These are phyloP conservation scores for Rhodomyrtus tomentosa DNA, from an alignment of 345 rosid species.

Conservation along the genomic window DNA sequence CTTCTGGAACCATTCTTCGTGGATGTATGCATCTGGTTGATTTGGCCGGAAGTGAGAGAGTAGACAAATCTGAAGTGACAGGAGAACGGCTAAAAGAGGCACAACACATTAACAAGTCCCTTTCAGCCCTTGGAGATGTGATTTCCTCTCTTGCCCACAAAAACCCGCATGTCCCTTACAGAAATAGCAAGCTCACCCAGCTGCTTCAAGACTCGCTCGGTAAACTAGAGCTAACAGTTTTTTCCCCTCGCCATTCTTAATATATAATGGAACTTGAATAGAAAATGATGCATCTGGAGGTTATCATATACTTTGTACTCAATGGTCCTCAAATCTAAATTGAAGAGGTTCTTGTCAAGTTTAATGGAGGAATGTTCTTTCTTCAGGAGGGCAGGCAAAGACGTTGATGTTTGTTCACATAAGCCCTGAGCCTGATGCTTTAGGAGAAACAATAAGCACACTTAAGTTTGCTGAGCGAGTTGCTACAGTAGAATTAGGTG, in stretches of 20 bases:
- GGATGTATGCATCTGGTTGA: conserved; percentile 99
- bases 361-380: neutral
- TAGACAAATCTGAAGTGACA: conserved; percentile 84
- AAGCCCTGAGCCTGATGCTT: conserved; percentile 83
- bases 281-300: neutral
- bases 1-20: conserved; percentile 64
- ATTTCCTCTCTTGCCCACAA: conserved; percentile 96
- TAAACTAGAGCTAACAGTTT: conserved; percentile 11
- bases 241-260: neutral
- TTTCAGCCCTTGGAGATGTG: conserved; percentile 97
- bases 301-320: neutral
- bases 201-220: conserved; percentile 96
- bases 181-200: conserved; percentile 97
- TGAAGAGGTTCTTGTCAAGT: neutral
- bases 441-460: conserved; percentile 88
- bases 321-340: neutral
- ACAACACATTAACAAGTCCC: conserved; percentile 82
- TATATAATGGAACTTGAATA: neutral
- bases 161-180: conserved; percentile 91
- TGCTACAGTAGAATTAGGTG: conserved; percentile 91
- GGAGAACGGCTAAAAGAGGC: conserved; percentile 97
- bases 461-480: conserved; percentile 97
- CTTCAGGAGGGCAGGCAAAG: conserved; percentile 93
- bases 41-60: conserved; percentile 96
- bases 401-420: conserved; percentile 97